These are phyloP conservation scores for Chaetomiaceae sp. DNA, from an alignment of 2,329 filamentous ascomycete species.

Conservation along the genomic window DNA sequence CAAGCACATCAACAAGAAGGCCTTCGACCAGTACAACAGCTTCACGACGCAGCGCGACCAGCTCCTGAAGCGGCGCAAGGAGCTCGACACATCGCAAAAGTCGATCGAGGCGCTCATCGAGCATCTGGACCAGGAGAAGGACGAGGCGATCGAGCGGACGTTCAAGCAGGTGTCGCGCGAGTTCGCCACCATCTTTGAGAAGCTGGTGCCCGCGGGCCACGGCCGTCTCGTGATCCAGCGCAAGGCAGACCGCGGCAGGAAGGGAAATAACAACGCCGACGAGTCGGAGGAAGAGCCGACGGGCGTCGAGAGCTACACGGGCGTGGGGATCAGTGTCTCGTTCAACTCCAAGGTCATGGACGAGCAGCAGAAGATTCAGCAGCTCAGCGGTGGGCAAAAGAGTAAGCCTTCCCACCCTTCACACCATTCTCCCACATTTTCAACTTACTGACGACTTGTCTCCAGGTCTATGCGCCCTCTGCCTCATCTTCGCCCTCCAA, in stretches of 20 bases:
- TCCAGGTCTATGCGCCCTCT: slow-evolving; percentile 84
- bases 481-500: slow-evolving; percentile 97
- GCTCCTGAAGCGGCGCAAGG: slow-evolving; percentile 75
- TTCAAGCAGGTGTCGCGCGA: slow-evolving; percentile 97
- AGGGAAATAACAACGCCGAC: slow-evolving; percentile 36
- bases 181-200: slow-evolving; percentile 89
- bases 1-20: slow-evolving; percentile 98
- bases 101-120: slow-evolving; percentile 91
- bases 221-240: slow-evolving; percentile 91
- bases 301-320: slow-evolving; percentile 89
- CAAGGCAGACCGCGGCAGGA: slow-evolving; percentile 66
- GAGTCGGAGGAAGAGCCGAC: slow-evolving; percentile 67
- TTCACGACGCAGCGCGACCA: slow-evolving; percentile 91
- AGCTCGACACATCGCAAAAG: slow-evolving; percentile 78
- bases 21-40: slow-evolving; percentile 97
- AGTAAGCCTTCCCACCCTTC: slow-evolving; percentile 54
- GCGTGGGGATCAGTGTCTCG: slow-evolving; percentile 93
- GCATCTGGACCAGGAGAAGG: slow-evolving; percentile 89
- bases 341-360: slow-evolving; percentile 96
- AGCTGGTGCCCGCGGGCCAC: slow-evolving; percentile 88
- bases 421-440: background rate
- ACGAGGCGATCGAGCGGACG: slow-evolving; percentile 95
- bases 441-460: background rate
- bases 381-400: slow-evolving; percentile 96
- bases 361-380: slow-evolving; percentile 96